These are phyloP conservation scores for Venturia nashicola DNA, from an alignment of 2,329 filamentous ascomycete species.

Conservation along the genomic window DNA sequence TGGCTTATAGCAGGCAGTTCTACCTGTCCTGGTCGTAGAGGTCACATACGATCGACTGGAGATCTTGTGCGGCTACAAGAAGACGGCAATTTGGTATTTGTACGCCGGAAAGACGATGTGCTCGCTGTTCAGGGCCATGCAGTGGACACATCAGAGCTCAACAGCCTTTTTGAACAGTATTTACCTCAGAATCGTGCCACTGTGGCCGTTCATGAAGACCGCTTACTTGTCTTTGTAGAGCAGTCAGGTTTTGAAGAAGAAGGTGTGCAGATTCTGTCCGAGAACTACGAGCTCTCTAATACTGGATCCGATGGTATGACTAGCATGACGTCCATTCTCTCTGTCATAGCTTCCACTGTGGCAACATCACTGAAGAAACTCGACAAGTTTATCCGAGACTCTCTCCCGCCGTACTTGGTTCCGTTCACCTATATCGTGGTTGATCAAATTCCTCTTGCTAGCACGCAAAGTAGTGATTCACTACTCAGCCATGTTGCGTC, in stretches of 20 bases:
- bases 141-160: conserved; percentile 28
- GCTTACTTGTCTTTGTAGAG: neutral
- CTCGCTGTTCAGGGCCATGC: conserved; percentile 25
- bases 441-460: conserved; percentile 22
- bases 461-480: neutral
- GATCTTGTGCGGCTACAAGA: conserved; percentile 18
- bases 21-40: neutral
- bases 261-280: neutral
- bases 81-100: conserved; percentile 17
- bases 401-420: conserved; percentile 37
- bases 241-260: neutral
- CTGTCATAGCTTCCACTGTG: conserved; percentile 18
- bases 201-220: neutral
- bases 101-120: conserved; percentile 18
- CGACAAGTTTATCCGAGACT: conserved; percentile 28
- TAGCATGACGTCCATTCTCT: conserved; percentile 10
- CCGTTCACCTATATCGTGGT: conserved; percentile 32
- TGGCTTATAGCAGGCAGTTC: conserved; percentile 25
- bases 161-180: conserved; percentile 24
- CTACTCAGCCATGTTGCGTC: neutral
- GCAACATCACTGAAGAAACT: conserved; percentile 26
- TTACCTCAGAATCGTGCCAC: conserved; percentile 22
- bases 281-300: neutral
- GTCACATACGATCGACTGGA: conserved; percentile 14
- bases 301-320: neutral